Percentiles rank a stretch among this genome's conserved stretches.
Evolutionary conservation across 2,329 filamentous ascomycete genomes (phyloP).

Genomic region (Trichoderma koningii): DNA sequence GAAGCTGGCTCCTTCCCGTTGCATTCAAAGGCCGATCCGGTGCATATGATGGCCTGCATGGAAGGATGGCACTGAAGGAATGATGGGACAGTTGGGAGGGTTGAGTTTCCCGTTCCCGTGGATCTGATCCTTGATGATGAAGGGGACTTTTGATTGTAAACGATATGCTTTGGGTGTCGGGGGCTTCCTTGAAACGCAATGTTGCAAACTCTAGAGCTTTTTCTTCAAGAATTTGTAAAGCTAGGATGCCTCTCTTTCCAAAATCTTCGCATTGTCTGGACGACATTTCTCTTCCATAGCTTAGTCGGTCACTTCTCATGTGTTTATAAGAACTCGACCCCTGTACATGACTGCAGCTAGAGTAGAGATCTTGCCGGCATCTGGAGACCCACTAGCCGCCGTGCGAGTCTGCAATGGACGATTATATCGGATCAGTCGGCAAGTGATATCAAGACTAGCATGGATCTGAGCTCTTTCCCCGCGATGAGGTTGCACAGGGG

Average conservation of each 20-base stretch:
- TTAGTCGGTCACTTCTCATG: background rate
- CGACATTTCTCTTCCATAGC: background rate
- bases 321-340: background rate
- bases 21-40: background rate
- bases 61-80: background rate
- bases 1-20: conserved; percentile 8
- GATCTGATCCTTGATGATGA: background rate
- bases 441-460: background rate
- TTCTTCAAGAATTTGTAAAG: background rate
- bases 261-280: too few relatives aligned
- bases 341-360: background rate
- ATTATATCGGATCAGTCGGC: conserved; percentile 15
- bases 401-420: background rate
- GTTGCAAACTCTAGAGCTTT: background rate
- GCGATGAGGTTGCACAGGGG: background rate
- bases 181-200: background rate
- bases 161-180: background rate
- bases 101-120: background rate
- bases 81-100: background rate
- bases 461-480: background rate
- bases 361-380: background rate
- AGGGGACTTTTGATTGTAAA: background rate
- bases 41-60: background rate
- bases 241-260: too few relatives aligned
- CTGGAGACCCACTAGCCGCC: background rate